These are phyloP conservation scores for Mycothermus thermophilus DNA, from an alignment of 495 filamentous ascomycete species.

Conservation along the genomic window DNA sequence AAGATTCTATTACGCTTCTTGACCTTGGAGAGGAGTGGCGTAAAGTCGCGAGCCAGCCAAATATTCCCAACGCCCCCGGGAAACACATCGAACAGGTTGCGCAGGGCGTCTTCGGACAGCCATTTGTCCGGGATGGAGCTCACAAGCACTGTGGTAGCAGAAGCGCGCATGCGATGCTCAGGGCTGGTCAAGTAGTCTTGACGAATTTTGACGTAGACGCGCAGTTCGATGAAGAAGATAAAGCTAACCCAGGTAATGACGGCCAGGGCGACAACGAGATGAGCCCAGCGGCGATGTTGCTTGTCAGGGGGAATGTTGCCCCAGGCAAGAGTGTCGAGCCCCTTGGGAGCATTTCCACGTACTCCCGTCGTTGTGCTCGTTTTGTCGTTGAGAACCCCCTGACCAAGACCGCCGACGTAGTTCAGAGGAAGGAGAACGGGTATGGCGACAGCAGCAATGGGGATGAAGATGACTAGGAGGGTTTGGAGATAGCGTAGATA, in stretches of 20 bases:
- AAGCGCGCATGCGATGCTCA: constrained; percentile 87
- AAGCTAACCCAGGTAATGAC: constrained; percentile 75
- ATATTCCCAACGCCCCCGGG: constrained; percentile 92
- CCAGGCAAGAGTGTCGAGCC: constrained; percentile 74
- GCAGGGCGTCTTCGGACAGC: constrained; percentile 67
- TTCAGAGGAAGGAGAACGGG: constrained; percentile 84
- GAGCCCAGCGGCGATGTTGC: constrained; percentile 73
- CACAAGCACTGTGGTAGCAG: constrained; percentile 88
- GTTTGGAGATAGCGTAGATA: constrained; percentile 92
- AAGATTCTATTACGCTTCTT: constrained; percentile 60
- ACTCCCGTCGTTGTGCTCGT: constrained; percentile 6
- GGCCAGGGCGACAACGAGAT: constrained; percentile 67
- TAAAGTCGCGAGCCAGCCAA: constrained; percentile 89
- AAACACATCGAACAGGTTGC: constrained; percentile 88
- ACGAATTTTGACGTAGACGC: constrained; percentile 84
- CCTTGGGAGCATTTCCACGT: constrained; percentile 36
- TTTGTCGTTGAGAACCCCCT: constrained; percentile 25
- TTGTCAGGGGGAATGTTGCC: constrained; percentile 68
- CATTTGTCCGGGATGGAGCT: constrained; percentile 80
- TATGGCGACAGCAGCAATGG: constrained; percentile 62
- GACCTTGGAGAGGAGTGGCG: constrained; percentile 77
- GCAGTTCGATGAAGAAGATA: constrained; percentile 75
- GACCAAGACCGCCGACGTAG: constrained; percentile 53
- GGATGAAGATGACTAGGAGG: constrained; percentile 81
- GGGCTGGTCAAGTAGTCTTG: constrained; percentile 93